Base-by-base conservation (phyloP, 345 rosid genomes). In the Bretschneidera sinensis region DNA sequence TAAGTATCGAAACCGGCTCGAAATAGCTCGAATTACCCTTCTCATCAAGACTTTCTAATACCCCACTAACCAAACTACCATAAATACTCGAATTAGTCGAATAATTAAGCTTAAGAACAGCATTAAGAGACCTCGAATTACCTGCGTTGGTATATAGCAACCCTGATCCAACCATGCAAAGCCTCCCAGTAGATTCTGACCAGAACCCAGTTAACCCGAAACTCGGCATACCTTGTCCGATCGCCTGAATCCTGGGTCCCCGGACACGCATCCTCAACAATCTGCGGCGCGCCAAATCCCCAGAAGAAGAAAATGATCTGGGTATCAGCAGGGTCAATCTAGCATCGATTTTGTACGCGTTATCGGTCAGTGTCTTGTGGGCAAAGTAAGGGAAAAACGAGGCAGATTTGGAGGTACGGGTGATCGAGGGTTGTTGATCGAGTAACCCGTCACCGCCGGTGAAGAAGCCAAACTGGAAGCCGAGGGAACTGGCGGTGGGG, bases 101-200 rank as follows among this genome's bases (percentile, higher is more conserved):
- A 68, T 79, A 87, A 62, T 73, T 74, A 57, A 87, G 83, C 88
- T 81, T 65, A 33, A 92, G 75, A 72, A 79, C 84, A 65, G 60
- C 89, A 71, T 77, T 51, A 20, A 65, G 53, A 43, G 63, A 31
- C 63, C 59, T 60, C 17, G 65, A 59, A 57, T 31, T 68, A 51
- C 88, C 85, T 24, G 65, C 65, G 62, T 62, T 64, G 5, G 48
- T 54, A 16, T 43, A 34, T 28, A 54, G 60, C 55, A 66, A 48
- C 17, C 83, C 79, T 60, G 97, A 85, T 81, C 97, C 97, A 24
- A 92, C 85, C 94, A 87, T 74, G 76, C 98, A 92, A 25, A 89
- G 81, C 72, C 70, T 78, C 64, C 94, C 91, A n/a, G 79, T 71
- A 55, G 83, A 66, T 69, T 81, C 74, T 2, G 88, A 82, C 98